These are phyloP conservation scores for Amaranthus cruentus DNA, from an alignment of 148 eudicot species.

Conservation along the genomic window DNA sequence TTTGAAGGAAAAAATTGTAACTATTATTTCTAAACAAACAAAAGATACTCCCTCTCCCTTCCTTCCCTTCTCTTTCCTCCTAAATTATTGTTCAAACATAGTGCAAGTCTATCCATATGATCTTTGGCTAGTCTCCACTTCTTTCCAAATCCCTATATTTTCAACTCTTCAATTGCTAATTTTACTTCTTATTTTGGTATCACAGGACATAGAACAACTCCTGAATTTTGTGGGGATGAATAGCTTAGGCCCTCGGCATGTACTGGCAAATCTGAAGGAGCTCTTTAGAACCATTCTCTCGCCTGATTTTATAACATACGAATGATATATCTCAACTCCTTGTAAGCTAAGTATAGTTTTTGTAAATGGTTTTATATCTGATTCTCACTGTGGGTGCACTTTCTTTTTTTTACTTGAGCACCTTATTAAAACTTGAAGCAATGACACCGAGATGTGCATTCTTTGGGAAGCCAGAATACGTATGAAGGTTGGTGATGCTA, in stretches of 20 bases:
- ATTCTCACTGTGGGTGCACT: constrained; percentile 6
- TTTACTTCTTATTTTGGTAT: constrained; percentile 7
- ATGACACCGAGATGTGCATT: constrained; percentile 20
- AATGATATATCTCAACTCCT: constrained; percentile 3
- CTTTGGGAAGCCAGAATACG: constrained; percentile 6
- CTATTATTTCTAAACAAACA: too few relatives aligned
- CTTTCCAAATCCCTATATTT: too few relatives aligned
- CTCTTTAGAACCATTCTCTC: constrained; percentile 64
- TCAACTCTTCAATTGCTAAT: not conserved
- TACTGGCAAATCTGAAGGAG: constrained; percentile 84
- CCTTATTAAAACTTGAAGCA: constrained; percentile 12
- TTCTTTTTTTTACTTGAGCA: constrained; percentile 10
- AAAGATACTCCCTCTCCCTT: too few relatives aligned
- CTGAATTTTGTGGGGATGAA: constrained; percentile 72
- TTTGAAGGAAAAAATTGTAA: too few relatives aligned
- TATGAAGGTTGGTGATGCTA: not conserved
- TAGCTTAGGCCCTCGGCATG: constrained; percentile 94
- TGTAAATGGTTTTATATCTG: constrained; percentile 22
- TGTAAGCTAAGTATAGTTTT: constrained; percentile 15
- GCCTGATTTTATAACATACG: constrained; percentile 59
- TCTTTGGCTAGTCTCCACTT: too few relatives aligned
- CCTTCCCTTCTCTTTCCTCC: too few relatives aligned
- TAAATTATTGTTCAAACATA: too few relatives aligned
- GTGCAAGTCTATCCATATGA: too few relatives aligned
- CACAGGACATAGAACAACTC: constrained; percentile 94